Evolutionary conservation across 1,284 basidiomycete species (phyloP), one percentile per base, ranked within the genome.

Genomic region (Fistulina hepatica): DNA sequence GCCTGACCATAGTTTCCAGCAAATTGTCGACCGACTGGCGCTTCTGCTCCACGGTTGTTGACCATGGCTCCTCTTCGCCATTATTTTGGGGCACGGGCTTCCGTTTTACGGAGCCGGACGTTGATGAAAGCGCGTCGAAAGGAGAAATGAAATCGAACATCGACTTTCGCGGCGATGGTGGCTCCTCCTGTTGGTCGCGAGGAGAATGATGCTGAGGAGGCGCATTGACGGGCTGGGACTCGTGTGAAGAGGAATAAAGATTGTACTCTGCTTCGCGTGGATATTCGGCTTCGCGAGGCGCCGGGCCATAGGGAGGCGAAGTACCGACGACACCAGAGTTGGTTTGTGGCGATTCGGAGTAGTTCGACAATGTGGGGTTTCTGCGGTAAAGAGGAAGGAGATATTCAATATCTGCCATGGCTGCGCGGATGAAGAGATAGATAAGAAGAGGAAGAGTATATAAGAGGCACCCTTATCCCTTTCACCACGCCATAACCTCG

Each of bases 91-190:
- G 68, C 4, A 65, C 64, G 10, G 75, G 69, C 54, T 81, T 83
- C 54, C 79, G 79, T 63, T 76, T 76, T 37, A 69, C 55, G 6
- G 61, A 49, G 27, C 60, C 46, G 5, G 62, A 51, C 16, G 67
- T 50, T 12, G 65, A 62, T 20, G 60, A 55, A 21, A 88, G 65
- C 10, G 81, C 81, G 49, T 88, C 84, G 48, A 88, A 86, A 3
- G 84, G 78, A 38, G 82, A 85, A 39, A 80, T 67, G 44, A 83
- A 88, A 34, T 85, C 81, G 49, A 86, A 88, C 69, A 85, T 74
- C 38, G 80, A 79, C 57, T 80, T 79, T 47, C 73, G 77, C 21
- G 76, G 69, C 30, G 81, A 77, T 22, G 78, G 73, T 1, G 81
- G 75, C 8, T 69, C 62, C 31, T 67, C 49, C 42, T 49, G 52